Evolutionary conservation across 192 early-diverging fungal genomes (phyloP).

Genomic region (Linderina pennispora): DNA sequence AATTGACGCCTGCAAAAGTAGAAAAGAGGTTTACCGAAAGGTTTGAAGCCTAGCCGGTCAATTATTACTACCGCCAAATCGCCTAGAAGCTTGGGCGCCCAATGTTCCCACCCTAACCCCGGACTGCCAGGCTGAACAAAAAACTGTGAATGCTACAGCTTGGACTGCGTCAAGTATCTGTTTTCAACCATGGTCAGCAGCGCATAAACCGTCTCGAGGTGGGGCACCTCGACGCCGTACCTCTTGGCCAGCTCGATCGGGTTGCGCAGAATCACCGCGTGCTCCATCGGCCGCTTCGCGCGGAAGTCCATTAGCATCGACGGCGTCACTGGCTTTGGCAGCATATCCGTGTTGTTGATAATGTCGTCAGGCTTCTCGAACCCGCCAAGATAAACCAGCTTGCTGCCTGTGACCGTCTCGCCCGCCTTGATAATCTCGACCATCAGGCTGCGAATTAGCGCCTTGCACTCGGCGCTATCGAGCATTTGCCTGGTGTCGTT

Average conservation of each 20-base stretch:
- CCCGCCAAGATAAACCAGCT: conserved; percentile 16
- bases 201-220: conserved; percentile 47
- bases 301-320: conserved; percentile 59
- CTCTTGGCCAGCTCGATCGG: conserved; percentile 43
- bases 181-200: conserved; percentile 44
- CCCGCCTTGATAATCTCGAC: conserved; percentile 52
- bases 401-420: conserved; percentile 36
- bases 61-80: too few species aligned
- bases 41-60: too few species aligned
- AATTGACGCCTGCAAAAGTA: too few species aligned
- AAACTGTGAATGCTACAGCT: too few species aligned
- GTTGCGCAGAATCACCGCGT: conserved; percentile 49
- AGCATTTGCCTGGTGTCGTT: conserved; percentile 54
- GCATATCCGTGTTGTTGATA: conserved; percentile 16
- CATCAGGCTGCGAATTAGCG: conserved; percentile 46
- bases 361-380: conserved; percentile 24
- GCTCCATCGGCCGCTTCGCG: conserved; percentile 48
- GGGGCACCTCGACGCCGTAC: conserved; percentile 37
- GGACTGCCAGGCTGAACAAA: too few species aligned
- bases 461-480: conserved; percentile 35
- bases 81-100: too few species aligned
- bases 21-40: too few species aligned
- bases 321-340: conserved; percentile 26
- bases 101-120: too few species aligned
- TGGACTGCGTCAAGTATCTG: conserved; percentile 1